Conservation (phyloP, 1,139 yeast species). For the Keqinozyma sinolaborantium region DNA sequence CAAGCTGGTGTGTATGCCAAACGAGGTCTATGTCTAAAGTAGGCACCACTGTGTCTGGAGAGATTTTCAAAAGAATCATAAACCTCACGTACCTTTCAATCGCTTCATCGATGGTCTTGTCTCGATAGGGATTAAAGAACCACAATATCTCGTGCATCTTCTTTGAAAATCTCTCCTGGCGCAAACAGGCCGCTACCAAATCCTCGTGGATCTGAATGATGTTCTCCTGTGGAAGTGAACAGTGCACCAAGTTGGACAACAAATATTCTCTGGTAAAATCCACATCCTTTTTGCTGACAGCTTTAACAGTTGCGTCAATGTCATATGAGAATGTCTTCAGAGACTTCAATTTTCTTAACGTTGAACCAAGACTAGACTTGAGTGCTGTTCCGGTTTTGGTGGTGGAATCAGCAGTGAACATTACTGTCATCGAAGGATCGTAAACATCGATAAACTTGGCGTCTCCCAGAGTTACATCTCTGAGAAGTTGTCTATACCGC, state of each 20-base stretch:
- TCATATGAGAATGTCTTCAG: too few relatives aligned
- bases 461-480: too few relatives aligned
- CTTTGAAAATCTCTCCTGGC: slow-evolving; percentile 30
- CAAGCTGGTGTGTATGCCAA: slow-evolving; percentile 40
- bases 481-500: background rate
- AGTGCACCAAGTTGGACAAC: background rate
- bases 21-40: slow-evolving; percentile 37
- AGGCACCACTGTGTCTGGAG: slow-evolving; percentile 23
- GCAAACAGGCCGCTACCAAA: slow-evolving; percentile 28
- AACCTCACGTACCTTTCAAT: slow-evolving; percentile 24
- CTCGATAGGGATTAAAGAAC: slow-evolving; percentile 15
- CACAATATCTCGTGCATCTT: slow-evolving; percentile 29
- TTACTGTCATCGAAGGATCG: too few relatives aligned
- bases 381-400: background rate
- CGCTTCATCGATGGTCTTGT: slow-evolving; percentile 17
- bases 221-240: background rate
- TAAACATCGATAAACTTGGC: too few relatives aligned
- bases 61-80: slow-evolving; percentile 14
- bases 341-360: too few relatives aligned
- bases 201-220: slow-evolving; percentile 20
- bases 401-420: background rate
- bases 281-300: too few relatives aligned
- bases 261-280: background rate
- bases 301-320: background rate
- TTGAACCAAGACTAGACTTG: too few relatives aligned